Base-by-base conservation (phyloP, 192 early-diverging fungal species). In the Haplosporangium gracile region DNA sequence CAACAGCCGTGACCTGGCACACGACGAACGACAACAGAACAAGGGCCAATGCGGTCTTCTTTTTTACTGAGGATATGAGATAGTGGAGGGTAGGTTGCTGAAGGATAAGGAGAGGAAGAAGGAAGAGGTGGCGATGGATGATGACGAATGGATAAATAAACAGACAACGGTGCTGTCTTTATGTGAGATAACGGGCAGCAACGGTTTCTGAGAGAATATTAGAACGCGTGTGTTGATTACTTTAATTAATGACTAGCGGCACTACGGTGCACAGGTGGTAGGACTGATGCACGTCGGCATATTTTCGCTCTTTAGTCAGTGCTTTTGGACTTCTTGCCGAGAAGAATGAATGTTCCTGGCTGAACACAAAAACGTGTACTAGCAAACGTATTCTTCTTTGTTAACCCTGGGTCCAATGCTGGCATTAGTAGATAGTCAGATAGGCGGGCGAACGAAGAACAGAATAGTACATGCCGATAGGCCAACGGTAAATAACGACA, bases 1-100 rank as follows among this genome's bases (percentile, higher is more conserved):
- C 71, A n/a, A 74, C 71, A 24, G 78, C 78, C 70, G 74, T 73
- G 38, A 60, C 78, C 57, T 80, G 78, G 42, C 71, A 80, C 29
- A 43, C 78, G 42, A 57, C 70, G 18, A 80, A 16, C 38, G 78
- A 53, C 13, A 80, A 69, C 34, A 80, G 55, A 38, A 55, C 57
- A 29, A 80, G 38, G 34, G 78, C 45, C 39, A 74, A 39, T 49
- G 57, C 65, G 71, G 49, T 57, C 71, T 74, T 80, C 78, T 34
- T 0, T 79, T 71, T 26, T 18, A n/a, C 15, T 26, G 11, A 5
- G 29, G 38, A 38, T 7, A 49, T 32, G 26, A 65, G 29, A 15
- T 29, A 15, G 60, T 65, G 60, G 29, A 65, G 60, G 4, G 20
- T 26, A 34, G 43, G 0, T 45, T 45, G 43, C 11, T 45, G 43